Conservation (phyloP, 495 filamentous ascomycete genomes). For the Bathelium albidoporum region DNA sequence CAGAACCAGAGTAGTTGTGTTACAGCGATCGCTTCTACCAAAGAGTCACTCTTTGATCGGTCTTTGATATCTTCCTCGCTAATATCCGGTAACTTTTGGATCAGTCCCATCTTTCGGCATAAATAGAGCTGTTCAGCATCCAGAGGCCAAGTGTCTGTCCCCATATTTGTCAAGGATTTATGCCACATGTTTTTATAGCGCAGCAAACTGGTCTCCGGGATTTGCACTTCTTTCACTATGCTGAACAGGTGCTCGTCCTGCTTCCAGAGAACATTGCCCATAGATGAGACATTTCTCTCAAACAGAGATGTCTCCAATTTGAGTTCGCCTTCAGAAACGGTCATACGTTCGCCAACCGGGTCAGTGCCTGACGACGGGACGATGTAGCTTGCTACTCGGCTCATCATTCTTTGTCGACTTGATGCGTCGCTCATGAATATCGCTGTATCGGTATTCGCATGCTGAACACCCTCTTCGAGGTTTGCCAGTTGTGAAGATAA, state of each 20-base stretch:
- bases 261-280: background rate
- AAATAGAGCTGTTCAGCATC: background rate
- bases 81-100: background rate
- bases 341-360: background rate
- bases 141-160: background rate
- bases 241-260: background rate
- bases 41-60: slow-evolving; percentile 7
- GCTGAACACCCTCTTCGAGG: background rate
- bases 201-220: background rate
- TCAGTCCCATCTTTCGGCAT: background rate
- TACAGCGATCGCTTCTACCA: slow-evolving; percentile 1
- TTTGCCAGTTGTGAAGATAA: background rate
- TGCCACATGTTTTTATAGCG: background rate
- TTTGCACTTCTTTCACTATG: background rate
- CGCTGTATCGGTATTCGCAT: background rate
- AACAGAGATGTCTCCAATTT: background rate
- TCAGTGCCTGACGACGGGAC: background rate
- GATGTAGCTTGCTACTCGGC: background rate
- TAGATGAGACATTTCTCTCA: background rate
- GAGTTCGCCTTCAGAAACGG: background rate
- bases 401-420: background rate
- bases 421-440: background rate
- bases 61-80: slow-evolving; percentile 6
- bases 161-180: background rate
- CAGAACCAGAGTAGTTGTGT: slow-evolving; percentile 7